phyloP scores from a whole-genome alignment of 2,329 filamentous ascomycete species.

The Fusarium falciforme region DNA sequence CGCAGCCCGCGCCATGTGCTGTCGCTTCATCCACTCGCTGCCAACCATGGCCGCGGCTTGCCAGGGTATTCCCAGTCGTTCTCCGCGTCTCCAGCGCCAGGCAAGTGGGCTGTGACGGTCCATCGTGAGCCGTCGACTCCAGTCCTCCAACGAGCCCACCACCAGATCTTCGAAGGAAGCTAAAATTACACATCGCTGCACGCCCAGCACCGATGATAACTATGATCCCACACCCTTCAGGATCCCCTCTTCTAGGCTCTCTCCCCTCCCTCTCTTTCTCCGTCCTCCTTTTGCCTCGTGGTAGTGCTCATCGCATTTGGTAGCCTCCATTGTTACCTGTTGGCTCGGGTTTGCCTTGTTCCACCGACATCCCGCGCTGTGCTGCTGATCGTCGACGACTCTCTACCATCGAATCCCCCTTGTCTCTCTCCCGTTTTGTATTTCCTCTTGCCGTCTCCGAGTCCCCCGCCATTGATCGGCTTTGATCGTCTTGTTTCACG shows the following conservation, averaged over 20 bases:
- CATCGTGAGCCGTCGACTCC: constrained; percentile 17
- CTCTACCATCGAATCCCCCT: constrained; percentile 21
- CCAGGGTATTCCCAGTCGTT: constrained; percentile 35
- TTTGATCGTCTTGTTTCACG: constrained; percentile 33
- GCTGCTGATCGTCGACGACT: constrained; percentile 34
- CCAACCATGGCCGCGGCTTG: constrained; percentile 24
- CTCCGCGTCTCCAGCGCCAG: constrained; percentile 38
- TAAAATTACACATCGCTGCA: constrained; percentile 32
- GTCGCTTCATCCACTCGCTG: constrained; percentile 35
- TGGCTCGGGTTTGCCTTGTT: constrained; percentile 28
- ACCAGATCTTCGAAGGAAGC: constrained; percentile 37
- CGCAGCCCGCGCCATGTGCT: constrained; percentile 38
- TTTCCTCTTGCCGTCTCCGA: constrained; percentile 16
- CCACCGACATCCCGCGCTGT: constrained; percentile 23
- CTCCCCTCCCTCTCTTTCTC: constrained; percentile 11
- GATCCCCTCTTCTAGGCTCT: constrained; percentile 14
- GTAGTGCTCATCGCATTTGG: constrained; percentile 11
- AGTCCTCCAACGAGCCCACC: constrained; percentile 16
- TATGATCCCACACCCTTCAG: constrained; percentile 31
- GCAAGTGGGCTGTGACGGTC: constrained; percentile 10
- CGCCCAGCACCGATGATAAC: constrained; percentile 21
- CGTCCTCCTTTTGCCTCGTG: constrained; percentile 6
- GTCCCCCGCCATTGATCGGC: constrained; percentile 31
- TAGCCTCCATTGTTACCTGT: constrained; percentile 4
- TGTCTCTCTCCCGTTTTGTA: constrained; percentile 12